phyloP scores from a whole-genome alignment of 192 early-diverging fungal genomes.

The Phlyctochytrium planicorne region DNA sequence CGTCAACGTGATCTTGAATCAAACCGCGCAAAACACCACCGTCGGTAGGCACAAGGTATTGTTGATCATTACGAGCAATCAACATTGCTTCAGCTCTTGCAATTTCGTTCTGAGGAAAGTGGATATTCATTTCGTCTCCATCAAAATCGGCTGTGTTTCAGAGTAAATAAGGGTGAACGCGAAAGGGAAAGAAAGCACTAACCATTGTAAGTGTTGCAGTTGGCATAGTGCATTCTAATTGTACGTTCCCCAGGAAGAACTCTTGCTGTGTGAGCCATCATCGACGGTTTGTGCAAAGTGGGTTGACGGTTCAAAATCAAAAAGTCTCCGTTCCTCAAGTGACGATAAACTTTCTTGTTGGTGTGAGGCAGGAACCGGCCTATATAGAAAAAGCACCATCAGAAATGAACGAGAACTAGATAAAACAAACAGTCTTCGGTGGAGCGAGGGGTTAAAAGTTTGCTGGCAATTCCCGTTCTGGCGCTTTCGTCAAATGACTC shows the following conservation, averaged over 20 bases:
- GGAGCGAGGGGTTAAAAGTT: conserved; percentile 58
- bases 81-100: conserved; percentile 93
- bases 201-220: conserved; percentile 54
- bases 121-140: conserved; percentile 99
- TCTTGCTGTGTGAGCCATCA: conserved; percentile 96
- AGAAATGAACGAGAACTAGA: conserved; percentile 6
- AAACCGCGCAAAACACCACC: conserved; percentile 96
- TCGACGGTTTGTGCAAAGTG: conserved; percentile 98
- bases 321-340: conserved; percentile 96
- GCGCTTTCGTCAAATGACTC: conserved; percentile 79
- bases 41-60: conserved; percentile 96
- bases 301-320: conserved; percentile 98
- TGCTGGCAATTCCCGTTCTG: conserved; percentile 92
- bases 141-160: conserved; percentile 99
- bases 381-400: background rate
- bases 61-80: conserved; percentile 92
- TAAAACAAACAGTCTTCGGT: conserved; percentile 18
- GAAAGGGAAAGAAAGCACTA: conserved; percentile 2
- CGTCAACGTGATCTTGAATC: conserved; percentile 98
- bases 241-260: conserved; percentile 96
- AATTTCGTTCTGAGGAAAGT: conserved; percentile 98
- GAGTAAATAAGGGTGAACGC: conserved; percentile 51
- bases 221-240: conserved; percentile 99
- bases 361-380: conserved; percentile 48
- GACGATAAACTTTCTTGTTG: conserved; percentile 98